Evolutionary conservation across 2,329 filamentous ascomycete species (phyloP).

Genomic region (Chaetothyriales sp.): DNA sequence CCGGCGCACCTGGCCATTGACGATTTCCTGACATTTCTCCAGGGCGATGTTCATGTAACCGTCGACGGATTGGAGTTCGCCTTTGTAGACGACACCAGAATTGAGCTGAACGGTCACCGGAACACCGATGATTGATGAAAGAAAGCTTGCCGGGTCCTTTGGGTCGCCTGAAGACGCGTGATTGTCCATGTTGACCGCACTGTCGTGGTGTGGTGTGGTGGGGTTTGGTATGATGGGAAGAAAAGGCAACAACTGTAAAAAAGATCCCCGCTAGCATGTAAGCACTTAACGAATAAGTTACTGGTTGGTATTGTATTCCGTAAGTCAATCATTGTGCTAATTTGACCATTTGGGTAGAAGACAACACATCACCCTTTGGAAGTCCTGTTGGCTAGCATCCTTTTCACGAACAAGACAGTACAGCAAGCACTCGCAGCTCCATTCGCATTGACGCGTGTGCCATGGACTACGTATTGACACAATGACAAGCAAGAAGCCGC

Average conservation of each 20-base stretch:
- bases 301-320: too few species aligned
- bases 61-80: constrained; percentile 90
- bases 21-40: constrained; percentile 84
- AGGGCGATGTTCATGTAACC: constrained; percentile 99
- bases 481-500: constrained; percentile 26
- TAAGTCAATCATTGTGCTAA: too few species aligned
- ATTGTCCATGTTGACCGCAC: constrained; percentile 7
- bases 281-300: too few species aligned
- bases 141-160: constrained; percentile 83
- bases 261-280: too few species aligned
- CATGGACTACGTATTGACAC: not conserved
- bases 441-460: not conserved
- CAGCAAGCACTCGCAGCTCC: not conserved
- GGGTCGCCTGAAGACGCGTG: constrained; percentile 9
- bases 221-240: not conserved
- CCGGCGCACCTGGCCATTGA: constrained; percentile 67
- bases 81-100: constrained; percentile 96
- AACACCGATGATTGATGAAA: constrained; percentile 86
- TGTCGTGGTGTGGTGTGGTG: not conserved
- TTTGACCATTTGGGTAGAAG: not conserved
- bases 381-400: not conserved
- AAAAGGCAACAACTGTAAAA: not conserved
- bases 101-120: constrained; percentile 95
- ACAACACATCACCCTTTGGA: not conserved
- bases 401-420: not conserved